Conservation (phyloP, 225 moss, liverwort and hornwort genomes). For the Asterella californica region DNA sequence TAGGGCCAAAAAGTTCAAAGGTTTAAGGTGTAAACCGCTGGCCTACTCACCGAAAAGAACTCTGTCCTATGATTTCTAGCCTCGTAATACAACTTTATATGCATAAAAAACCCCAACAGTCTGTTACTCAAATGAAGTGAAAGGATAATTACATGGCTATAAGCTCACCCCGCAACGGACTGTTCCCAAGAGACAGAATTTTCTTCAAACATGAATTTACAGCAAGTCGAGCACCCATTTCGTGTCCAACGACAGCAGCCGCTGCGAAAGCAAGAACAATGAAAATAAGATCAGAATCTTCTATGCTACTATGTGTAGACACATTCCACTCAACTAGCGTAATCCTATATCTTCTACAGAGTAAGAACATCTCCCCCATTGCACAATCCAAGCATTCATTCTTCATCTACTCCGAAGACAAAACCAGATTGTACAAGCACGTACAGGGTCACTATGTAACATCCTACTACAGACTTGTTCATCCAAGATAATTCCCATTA, state of each 20-base stretch:
- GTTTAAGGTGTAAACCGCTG: background rate
- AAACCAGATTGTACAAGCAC: background rate
- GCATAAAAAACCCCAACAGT: background rate
- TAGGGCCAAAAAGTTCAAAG: background rate
- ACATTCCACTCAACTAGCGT: background rate
- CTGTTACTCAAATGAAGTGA: background rate
- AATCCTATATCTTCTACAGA: background rate
- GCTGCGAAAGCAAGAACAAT: conserved; percentile 8
- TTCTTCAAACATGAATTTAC: conserved; percentile 27
- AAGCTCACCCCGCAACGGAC: conserved; percentile 47
- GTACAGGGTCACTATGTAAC: no score
- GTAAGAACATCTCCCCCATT: background rate
- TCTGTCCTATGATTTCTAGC: background rate
- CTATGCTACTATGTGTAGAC: background rate
- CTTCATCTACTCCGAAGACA: background rate
- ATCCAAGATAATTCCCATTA: background rate
- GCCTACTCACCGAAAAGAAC: background rate
- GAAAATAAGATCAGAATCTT: background rate
- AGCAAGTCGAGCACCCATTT: conserved; percentile 17
- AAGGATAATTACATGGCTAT: conserved; percentile 39
- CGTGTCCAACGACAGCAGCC: conserved; percentile 24
- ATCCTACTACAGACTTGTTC: no score
- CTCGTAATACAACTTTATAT: background rate
- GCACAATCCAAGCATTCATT: background rate
- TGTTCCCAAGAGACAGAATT: conserved; percentile 32